Evolutionary conservation across 169 alveolate genomes (phyloP), one percentile per base, ranked within the genome.

Genomic region (Theileria sp.): DNA sequence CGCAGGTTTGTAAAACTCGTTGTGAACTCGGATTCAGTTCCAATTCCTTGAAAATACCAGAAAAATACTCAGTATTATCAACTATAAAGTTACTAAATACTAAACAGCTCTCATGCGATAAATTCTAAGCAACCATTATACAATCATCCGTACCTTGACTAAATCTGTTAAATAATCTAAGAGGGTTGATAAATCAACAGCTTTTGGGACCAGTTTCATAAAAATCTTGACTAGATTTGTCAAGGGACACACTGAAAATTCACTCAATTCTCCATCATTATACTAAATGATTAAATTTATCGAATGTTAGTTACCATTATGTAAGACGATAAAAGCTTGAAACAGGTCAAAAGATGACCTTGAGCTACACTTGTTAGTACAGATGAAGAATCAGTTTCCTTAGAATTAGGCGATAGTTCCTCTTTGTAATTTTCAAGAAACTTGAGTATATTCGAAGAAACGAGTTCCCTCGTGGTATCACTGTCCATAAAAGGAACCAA

Each of bases 301-400:
- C 17, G 8, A 44, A 32, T 13, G 3, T 34, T 17, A 50, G 8
- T 30, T 36, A 69, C 89, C 80, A 67, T 54, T 80, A 83, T 58
- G 61, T 25, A 78, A 7, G 81, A 74, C 3, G 86, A 76, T 81
- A 83, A 30, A n/a, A 83, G 44, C 81, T 83, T 83, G 34, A 83
- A 83, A 50, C 86, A 68, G 26, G 89, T 83, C 38, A 50, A 30
- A 34, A 83, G 78, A 72, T 83, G 89, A n/a, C 86, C 86, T 67
- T 83, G 89, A 10, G 86, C 86, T 21, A 76, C 49, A 58, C 56
- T 60, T 30, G 78, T 49, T 49, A 83, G 64, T 23, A 69, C 32
- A 9, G 66, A 10, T 0, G 44, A 9, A 17, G 30, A 23, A 23
- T 75, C 84, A 3, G 36, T 23, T 10, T 58, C 78, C 7, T 36